A percentile compares a stretch with the other conserved stretches of the same genome.
phyloP scores from a whole-genome alignment of 805 yeast genomes.

The Starmerella lactis-condensi region DNA sequence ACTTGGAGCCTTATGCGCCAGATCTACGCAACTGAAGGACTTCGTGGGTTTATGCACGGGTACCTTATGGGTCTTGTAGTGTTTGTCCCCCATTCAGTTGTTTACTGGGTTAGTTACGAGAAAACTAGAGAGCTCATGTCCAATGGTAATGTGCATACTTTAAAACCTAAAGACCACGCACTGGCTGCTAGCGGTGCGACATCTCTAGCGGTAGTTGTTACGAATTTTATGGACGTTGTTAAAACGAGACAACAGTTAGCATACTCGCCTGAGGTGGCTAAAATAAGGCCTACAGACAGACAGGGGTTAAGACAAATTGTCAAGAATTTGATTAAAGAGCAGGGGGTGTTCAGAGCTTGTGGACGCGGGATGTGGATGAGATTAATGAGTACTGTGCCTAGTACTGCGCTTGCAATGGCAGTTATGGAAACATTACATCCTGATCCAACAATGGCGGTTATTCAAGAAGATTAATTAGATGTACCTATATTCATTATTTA shows the following conservation, averaged over 20 bases:
- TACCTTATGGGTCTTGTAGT: constrained; percentile 29
- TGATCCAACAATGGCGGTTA: constrained; percentile 17
- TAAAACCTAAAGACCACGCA: constrained; percentile 19
- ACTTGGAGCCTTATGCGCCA: constrained; percentile 14
- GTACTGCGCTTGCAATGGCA: constrained; percentile 26
- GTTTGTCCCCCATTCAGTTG: constrained; percentile 27
- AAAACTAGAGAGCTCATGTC: constrained; percentile 7
- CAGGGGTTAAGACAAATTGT: constrained; percentile 22
- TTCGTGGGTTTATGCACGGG: constrained; percentile 68
- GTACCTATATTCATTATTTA: background rate
- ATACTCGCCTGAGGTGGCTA: constrained; percentile 23
- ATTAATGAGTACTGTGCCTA: constrained; percentile 24
- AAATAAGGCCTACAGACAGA: constrained; percentile 24
- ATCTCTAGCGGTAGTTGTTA: constrained; percentile 21
- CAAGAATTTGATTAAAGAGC: constrained; percentile 23
- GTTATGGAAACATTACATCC: constrained; percentile 26
- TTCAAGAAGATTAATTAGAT: constrained; percentile 12
- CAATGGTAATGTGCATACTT: constrained; percentile 4
- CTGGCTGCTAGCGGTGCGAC: constrained; percentile 25
- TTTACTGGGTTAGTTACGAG: constrained; percentile 27
- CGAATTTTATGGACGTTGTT: constrained; percentile 27
- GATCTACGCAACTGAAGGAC: constrained; percentile 46
- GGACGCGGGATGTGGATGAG: constrained; percentile 25
- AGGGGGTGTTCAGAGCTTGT: constrained; percentile 23
- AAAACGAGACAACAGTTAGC: constrained; percentile 31